Conservation (phyloP, 257 asterid genomes). For the Cordia subcordata region DNA sequence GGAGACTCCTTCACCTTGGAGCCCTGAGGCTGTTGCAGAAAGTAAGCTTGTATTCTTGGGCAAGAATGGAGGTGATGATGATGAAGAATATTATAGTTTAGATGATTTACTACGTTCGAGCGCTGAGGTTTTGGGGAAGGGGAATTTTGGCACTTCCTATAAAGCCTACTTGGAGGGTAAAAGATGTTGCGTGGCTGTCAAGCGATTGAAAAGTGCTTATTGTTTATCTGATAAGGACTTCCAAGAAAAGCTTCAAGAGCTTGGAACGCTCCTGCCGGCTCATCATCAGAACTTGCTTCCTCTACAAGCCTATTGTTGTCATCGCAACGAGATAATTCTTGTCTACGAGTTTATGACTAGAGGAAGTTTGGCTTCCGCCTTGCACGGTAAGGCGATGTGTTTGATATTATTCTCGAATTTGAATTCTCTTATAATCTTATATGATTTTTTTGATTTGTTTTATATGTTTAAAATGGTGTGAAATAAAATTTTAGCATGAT, state of each 20-base stretch:
- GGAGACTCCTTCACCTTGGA: not conserved
- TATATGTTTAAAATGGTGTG: no score
- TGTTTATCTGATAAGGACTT: constrained; percentile 16
- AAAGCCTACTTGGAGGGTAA: constrained; percentile 5
- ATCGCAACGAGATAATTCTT: constrained; percentile 15
- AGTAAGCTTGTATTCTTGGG: constrained; percentile 17
- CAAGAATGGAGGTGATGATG: not conserved
- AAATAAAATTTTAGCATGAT: no score
- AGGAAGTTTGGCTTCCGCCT: constrained; percentile 27
- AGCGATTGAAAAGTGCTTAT: constrained; percentile 15
- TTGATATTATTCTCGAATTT: not conserved
- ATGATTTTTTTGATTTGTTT: no score
- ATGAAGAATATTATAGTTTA: constrained; percentile 8
- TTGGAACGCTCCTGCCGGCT: constrained; percentile 6
- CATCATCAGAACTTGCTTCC: constrained; percentile 21
- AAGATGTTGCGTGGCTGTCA: constrained; percentile 14
- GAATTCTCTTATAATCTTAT: no score
- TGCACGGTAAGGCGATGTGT: constrained; percentile 21
- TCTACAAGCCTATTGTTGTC: constrained; percentile 18
- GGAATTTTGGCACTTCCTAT: constrained; percentile 18
- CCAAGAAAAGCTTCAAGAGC: constrained; percentile 11
- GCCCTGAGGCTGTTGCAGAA: not conserved
- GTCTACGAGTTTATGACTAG: constrained; percentile 19
- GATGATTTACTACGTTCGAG: constrained; percentile 16
- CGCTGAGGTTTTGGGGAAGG: constrained; percentile 17